A percentile compares a stretch with the other conserved stretches of the same genome.
Evolutionary conservation across 441 rosid genomes (phyloP).

Genomic region (Adansonia madagascariensis): DNA sequence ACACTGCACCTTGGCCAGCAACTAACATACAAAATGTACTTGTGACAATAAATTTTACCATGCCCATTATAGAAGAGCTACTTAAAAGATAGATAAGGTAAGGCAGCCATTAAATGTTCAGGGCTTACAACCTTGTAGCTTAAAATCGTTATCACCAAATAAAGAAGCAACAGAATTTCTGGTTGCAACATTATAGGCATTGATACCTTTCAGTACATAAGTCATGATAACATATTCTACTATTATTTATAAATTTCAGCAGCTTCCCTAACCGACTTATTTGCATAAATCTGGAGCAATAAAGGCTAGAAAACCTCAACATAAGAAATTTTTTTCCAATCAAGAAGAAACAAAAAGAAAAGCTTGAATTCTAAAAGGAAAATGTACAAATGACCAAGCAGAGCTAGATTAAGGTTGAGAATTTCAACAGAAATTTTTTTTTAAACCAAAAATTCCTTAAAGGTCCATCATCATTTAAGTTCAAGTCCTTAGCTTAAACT

Average conservation of each 20-base stretch:
- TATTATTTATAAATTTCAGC: conserved; percentile 14
- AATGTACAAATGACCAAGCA: not conserved
- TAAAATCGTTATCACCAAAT: conserved; percentile 1
- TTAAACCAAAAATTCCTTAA: not conserved
- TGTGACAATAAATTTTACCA: not conserved
- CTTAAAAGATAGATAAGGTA: not conserved
- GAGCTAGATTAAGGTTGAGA: not conserved
- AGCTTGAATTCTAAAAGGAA: not conserved
- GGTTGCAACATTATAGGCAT: not conserved
- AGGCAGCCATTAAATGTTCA: not conserved
- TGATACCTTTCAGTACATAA: conserved; percentile 1
- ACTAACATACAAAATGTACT: not conserved
- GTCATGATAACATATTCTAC: not conserved
- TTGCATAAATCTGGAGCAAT: not conserved
- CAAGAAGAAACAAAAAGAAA: conserved; percentile 13
- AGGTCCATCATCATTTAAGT: not conserved
- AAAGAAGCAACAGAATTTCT: not conserved
- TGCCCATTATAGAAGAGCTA: not conserved
- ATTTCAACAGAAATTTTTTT: not conserved
- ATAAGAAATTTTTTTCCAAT: not conserved
- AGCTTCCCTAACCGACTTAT: conserved; percentile 3
- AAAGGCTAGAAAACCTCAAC: not conserved
- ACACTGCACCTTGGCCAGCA: not conserved
- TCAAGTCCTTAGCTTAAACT: not conserved
- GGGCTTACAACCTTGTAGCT: not conserved